A percentile compares a stretch with the other conserved stretches of the same genome.
These are phyloP conservation scores for Trametes cinnabarina DNA, from an alignment of 768 basidiomycete species.

Conservation along the genomic window DNA sequence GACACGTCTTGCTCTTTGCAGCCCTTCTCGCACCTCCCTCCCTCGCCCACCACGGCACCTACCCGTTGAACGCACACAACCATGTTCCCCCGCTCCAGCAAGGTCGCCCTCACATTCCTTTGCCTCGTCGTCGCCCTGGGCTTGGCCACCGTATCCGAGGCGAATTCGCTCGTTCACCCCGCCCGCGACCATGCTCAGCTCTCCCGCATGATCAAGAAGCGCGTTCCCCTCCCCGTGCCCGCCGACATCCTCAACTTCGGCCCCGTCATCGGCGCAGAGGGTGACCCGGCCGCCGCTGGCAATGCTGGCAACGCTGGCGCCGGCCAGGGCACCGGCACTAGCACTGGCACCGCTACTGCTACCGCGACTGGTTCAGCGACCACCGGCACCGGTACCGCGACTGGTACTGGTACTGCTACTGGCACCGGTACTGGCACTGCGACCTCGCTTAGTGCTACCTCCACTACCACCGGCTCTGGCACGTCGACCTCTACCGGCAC, in stretches of 20 bases:
- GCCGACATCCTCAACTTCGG: conserved; percentile 8
- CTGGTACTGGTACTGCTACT: conserved; percentile 19
- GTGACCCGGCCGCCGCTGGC: conserved; percentile 25
- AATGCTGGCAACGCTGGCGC: conserved; percentile 12
- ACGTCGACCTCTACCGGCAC: not conserved
- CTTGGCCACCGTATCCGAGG: conserved; percentile 44
- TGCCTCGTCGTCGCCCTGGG: conserved; percentile 54
- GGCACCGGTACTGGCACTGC: conserved; percentile 9
- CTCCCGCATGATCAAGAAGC: conserved; percentile 71
- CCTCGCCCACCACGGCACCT: conserved; percentile 5
- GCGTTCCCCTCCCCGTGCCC: conserved; percentile 35
- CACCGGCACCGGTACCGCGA: conserved; percentile 22
- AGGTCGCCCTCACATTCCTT: conserved; percentile 61
- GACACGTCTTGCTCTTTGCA: not conserved
- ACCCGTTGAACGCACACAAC: conserved; percentile 21
- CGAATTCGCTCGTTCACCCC: conserved; percentile 40
- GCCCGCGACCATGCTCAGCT: conserved; percentile 57
- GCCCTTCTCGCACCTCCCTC: conserved; percentile 5
- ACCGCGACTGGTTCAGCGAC: conserved; percentile 19
- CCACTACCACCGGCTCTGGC: not conserved
- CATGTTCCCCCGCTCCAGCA: conserved; percentile 52
- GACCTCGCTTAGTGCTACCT: conserved; percentile 2
- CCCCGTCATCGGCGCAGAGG: conserved; percentile 32
- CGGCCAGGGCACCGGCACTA: conserved; percentile 11
- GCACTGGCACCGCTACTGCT: conserved; percentile 11